phyloP scores from a whole-genome alignment of 495 filamentous ascomycete species.

The Penicillium roqueforti region DNA sequence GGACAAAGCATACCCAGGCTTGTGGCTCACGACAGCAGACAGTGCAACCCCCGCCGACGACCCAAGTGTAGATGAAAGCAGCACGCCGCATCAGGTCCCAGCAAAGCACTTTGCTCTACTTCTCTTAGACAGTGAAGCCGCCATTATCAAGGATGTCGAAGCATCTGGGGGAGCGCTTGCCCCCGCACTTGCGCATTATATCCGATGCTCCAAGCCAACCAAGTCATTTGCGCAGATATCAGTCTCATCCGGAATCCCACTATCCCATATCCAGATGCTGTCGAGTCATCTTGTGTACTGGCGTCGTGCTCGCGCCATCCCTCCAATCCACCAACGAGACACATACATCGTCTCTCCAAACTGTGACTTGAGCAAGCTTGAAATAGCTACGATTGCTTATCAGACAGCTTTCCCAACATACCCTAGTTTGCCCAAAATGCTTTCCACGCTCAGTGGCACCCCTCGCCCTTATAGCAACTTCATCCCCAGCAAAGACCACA shows the following conservation, averaged over 20 bases:
- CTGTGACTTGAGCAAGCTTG: conserved; percentile 71
- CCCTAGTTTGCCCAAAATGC: conserved; percentile 77
- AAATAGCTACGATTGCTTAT: conserved; percentile 67
- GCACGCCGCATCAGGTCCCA: conserved; percentile 52
- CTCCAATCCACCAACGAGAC: conserved; percentile 82
- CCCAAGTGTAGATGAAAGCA: conserved; percentile 50
- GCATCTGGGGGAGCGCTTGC: conserved; percentile 67
- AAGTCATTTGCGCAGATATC: conserved; percentile 83
- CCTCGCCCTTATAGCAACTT: conserved; percentile 76
- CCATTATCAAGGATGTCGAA: conserved; percentile 79
- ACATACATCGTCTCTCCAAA: conserved; percentile 94
- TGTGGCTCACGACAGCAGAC: conserved; percentile 83
- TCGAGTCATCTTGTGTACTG: conserved; percentile 93
- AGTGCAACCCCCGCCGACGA: conserved; percentile 64
- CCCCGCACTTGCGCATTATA: conserved; percentile 72
- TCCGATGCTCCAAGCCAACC: conserved; percentile 75
- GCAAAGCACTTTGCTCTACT: conserved; percentile 84
- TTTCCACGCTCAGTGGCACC: conserved; percentile 67
- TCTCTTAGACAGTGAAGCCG: conserved; percentile 76
- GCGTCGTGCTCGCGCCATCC: conserved; percentile 86
- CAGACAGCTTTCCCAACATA: conserved; percentile 72
- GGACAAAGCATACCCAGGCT: conserved; percentile 61
- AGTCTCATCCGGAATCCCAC: conserved; percentile 63
- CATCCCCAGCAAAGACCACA: conserved; percentile 85
- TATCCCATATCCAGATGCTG: conserved; percentile 75